Conservation (phyloP, 139 green algal species). For the Chlamydomonas sp. region DNA sequence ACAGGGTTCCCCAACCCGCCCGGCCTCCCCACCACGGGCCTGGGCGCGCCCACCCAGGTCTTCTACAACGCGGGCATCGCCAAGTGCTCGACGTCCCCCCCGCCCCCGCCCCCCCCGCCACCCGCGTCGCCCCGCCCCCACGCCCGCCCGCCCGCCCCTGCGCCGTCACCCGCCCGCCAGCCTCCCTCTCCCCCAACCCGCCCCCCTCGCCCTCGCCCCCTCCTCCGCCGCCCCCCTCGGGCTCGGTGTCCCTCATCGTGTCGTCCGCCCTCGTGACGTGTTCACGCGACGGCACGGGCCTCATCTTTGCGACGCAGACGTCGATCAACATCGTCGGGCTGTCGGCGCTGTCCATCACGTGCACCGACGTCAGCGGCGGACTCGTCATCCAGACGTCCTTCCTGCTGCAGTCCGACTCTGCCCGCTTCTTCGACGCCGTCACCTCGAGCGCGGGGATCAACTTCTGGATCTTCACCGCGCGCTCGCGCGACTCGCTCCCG, state of each 20-base stretch:
- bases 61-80: background rate
- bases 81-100: background rate
- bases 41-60: background rate
- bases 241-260: background rate
- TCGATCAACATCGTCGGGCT: background rate
- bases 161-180: background rate
- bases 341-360: no score
- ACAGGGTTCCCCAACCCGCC: no score
- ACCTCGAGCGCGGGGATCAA: background rate
- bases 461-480: conserved; percentile 6
- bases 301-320: background rate
- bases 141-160: background rate
- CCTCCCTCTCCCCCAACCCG: background rate
- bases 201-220: conserved; percentile 1
- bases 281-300: background rate
- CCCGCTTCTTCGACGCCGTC: background rate
- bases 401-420: background rate
- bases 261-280: background rate
- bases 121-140: background rate
- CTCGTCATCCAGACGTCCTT: background rate
- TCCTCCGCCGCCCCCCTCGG: background rate
- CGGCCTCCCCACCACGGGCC: background rate
- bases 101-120: background rate
- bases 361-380: no score
- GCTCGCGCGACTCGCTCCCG: no score